Base-by-base conservation (phyloP, 371 early-diverging fungal species). In the Entomophthora muscae region DNA sequence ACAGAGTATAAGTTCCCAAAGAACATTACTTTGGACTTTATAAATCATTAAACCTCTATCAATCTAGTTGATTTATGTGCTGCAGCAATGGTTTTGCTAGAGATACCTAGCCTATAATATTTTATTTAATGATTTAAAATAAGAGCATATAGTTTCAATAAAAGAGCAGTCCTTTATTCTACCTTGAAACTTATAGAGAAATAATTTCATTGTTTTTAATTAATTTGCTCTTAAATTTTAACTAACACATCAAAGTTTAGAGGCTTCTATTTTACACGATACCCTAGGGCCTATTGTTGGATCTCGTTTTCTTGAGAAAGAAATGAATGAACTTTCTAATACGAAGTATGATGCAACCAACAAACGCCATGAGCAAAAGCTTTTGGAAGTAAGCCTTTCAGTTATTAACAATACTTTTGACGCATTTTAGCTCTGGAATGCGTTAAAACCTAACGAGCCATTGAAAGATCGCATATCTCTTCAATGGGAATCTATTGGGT, bases 401-500 rank as follows among this genome's bases (percentile, higher is more conserved):
- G 33, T 27, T 7, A 32, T 67, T 2, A 22, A 66, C 79, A 81
- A 66, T 90, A 22, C n/a, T n/a, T 90, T 88, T 88, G 73, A 77
- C 0, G 57, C n/a, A n/a, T 5, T 5, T 17, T 42, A 42, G 42
- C 42, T 42, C 17, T 42, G 42, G 42, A 42, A 42, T 42, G 17
- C 73, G 3, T 70, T 87, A 58, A 80, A 77, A 75, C 89, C 87
- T 0, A 67, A 77, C 52, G 77, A 79, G 28, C 66, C 73, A 56
- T 68, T 87, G n/a, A 65, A 69, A 13, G 64, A 66, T 17, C 68
- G 88, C 22, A 64, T 77, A 23, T 73, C 83, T 3, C 70, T 71
- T 63, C 86, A 88, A 67, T 89, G 90, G 89, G 69, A 71, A 53
- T 76, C 81, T 75, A 79, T 88, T 68, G 86, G 85, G 0, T 91